Conservation (phyloP, 306 rosid genomes). For the Hippophae rhamnoides region DNA sequence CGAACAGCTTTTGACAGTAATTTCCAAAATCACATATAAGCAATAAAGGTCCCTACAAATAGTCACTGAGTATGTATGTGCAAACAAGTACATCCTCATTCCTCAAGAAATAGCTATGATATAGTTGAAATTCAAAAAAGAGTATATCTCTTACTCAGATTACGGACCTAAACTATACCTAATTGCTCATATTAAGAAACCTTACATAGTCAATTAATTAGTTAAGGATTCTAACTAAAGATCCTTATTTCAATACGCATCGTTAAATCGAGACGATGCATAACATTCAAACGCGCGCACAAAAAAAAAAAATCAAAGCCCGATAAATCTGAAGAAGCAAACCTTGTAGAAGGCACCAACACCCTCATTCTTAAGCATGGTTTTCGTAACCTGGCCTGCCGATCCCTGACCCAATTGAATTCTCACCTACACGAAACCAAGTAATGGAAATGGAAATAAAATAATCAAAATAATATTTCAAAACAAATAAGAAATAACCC, state of each 20-base stretch:
- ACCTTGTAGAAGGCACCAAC: slow-evolving; percentile 85
- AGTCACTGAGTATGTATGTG: not conserved
- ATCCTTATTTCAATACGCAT: slow-evolving; percentile 5
- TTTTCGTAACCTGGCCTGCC: slow-evolving; percentile 55
- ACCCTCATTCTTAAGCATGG: slow-evolving; percentile 87
- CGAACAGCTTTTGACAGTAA: not conserved
- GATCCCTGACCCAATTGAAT: slow-evolving; percentile 98
- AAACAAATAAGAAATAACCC: not conserved
- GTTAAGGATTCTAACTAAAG: slow-evolving; percentile 10
- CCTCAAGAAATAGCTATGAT: not conserved
- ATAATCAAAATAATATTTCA: not conserved
- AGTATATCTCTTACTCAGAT: not conserved
- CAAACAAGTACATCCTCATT: not conserved
- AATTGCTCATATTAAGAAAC: slow-evolving; percentile 1
- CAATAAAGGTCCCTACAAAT: slow-evolving; percentile 9
- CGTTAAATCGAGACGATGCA: not conserved
- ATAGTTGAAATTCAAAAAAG: not conserved
- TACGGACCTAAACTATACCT: not conserved
- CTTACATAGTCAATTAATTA: not conserved
- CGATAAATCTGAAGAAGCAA: not conserved
- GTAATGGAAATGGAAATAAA: not conserved
- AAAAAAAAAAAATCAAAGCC: not conserved
- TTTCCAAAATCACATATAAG: not conserved
- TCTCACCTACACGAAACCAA: slow-evolving; percentile 59
- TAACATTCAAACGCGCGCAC: too few species aligned